Conservation (phyloP, 139 green algal genomes). For the Picochlorum sp. region DNA sequence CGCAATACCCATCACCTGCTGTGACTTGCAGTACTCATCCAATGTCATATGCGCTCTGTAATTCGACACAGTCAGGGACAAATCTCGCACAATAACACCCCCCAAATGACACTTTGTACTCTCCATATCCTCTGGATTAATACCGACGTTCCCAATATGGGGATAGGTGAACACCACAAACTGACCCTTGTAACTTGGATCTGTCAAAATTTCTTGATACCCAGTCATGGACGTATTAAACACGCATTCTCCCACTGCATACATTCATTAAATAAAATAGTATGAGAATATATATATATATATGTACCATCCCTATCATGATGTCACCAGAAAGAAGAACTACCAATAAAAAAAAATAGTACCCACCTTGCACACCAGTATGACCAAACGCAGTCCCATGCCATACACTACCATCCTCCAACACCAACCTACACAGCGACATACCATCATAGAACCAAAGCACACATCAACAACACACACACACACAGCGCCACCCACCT, state of each 20-base stretch:
- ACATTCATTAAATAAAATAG: background rate
- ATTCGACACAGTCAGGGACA: conserved; percentile 84
- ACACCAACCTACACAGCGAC: conserved; percentile 56
- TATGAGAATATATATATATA: background rate
- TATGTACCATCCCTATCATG: background rate
- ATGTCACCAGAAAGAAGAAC: background rate
- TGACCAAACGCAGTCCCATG: conserved; percentile 75
- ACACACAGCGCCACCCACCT: conserved; percentile 3
- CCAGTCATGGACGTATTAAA: conserved; percentile 96
- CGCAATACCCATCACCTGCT: conserved; percentile 68
- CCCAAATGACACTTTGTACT: conserved; percentile 68
- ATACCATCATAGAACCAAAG: background rate
- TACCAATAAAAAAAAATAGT: background rate
- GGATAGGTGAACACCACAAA: conserved; percentile 95
- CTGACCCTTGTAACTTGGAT: conserved; percentile 94
- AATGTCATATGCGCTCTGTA: conserved; percentile 85
- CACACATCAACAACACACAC: background rate
- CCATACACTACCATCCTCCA: conserved; percentile 92
- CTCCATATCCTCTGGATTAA: conserved; percentile 92
- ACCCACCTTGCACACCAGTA: conserved; percentile 56
- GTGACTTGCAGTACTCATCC: conserved; percentile 67
- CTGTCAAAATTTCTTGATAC: conserved; percentile 95
- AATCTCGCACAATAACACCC: conserved; percentile 79
- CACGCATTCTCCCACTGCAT: conserved; percentile 70
- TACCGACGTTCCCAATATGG: conserved; percentile 97